A percentile compares a stretch with the other conserved stretches of the same genome.
Conservation (phyloP, 2,329 filamentous ascomycete genomes). For the Exophiala aquamarina region DNA sequence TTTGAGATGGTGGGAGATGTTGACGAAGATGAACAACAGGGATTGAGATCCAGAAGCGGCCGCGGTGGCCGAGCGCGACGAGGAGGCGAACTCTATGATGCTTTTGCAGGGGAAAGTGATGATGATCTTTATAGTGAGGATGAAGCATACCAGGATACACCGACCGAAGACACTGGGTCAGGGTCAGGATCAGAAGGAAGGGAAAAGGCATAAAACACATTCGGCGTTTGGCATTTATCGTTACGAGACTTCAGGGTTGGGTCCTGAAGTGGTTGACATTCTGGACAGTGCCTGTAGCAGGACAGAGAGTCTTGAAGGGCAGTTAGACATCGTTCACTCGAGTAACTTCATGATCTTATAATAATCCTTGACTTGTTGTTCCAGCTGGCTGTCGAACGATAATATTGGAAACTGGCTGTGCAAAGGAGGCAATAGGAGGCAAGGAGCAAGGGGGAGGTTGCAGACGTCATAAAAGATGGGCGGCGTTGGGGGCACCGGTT, state of each 20-base stretch:
- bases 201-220: conserved; percentile 17
- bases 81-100: conserved; percentile 93
- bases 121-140: conserved; percentile 56
- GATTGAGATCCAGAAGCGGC: conserved; percentile 38
- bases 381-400: too few relatives aligned
- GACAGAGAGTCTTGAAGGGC: too few relatives aligned
- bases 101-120: conserved; percentile 91
- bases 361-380: too few relatives aligned
- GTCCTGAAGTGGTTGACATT: not conserved
- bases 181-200: conserved; percentile 21
- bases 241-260: too few relatives aligned
- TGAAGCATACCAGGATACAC: conserved; percentile 30
- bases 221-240: conserved; percentile 1
- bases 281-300: too few relatives aligned
- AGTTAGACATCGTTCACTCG: too few relatives aligned
- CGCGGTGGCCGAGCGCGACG: conserved; percentile 55
- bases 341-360: too few relatives aligned
- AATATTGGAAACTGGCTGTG: too few relatives aligned
- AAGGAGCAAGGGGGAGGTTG: too few relatives aligned
- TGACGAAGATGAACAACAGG: conserved; percentile 60
- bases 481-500: too few relatives aligned
- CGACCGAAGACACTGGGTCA: conserved; percentile 25
- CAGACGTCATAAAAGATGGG: too few relatives aligned
- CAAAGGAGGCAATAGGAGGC: too few relatives aligned
- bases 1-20: conserved; percentile 90